Evolutionary conservation across 2,329 filamentous ascomycete genomes (phyloP), one percentile per base, ranked within the genome.

Genomic region (Pseudocercospora pini-densiflorae): DNA sequence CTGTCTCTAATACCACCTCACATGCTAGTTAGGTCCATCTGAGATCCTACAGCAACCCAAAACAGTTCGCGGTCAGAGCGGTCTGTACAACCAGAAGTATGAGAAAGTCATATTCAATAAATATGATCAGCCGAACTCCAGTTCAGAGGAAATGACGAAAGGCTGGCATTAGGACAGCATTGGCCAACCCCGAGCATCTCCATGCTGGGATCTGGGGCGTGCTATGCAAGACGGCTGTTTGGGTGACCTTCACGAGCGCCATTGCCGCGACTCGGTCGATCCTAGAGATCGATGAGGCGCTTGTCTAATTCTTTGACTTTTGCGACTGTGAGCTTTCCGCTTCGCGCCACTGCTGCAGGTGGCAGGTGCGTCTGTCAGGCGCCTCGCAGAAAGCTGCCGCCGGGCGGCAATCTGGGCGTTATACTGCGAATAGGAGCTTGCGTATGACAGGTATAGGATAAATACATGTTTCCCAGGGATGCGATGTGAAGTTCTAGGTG

Each of bases 401-500:
- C 64, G 64, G 62, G 66, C 66, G 55, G 47, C 29, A 55, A 59
- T 67, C 43, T 59, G 64, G 66, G 55, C 62, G 43, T 29, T 19
- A 61, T 53, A 55, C 62, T 66, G 61, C 62, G 49, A 65, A 62
- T 49, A 55, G 57, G 24, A 49, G 62, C 33, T 14, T 51, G 57
- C 59, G 64, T 68, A 59, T 62, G 62, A 70, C 68, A 71, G 59
- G 68, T 67, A 31, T 65, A 66, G 66, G 69, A 64, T 65, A 67
- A 19, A 63, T 40, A 64, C 65, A 66, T 65, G 62, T 51, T 51
- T 59, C 58, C 23, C 61, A 54, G 65, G 64, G 67, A 59, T 67
- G 68, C 70, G 68, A 68, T 65, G 69, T 65, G 68, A 70, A 64
- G 60, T 71, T 74, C 72, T 64, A 73, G 72, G 72, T 71, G 74